Percentiles rank a stretch among this genome's conserved stretches.
phyloP scores from a whole-genome alignment of 2,329 filamentous ascomycete species.

The Cladobotryum protrusum region DNA sequence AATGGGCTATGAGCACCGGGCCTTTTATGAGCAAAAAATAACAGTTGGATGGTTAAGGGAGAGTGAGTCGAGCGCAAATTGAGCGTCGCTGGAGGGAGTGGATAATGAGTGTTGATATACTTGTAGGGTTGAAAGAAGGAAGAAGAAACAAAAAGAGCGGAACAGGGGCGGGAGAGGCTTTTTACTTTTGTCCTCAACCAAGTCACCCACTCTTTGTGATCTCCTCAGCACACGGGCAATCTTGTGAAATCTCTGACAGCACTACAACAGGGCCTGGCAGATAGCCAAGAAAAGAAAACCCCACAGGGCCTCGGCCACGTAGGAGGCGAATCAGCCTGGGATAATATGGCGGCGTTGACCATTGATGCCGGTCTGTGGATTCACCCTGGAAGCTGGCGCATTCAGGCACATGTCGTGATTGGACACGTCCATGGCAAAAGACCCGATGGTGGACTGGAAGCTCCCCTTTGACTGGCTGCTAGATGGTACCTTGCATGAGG shows the following conservation, averaged over 20 bases:
- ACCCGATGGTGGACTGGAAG: slow-evolving; percentile 11
- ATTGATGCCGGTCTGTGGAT: slow-evolving; percentile 9
- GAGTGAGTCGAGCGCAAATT: slow-evolving; percentile 1
- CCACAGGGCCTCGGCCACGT: background rate
- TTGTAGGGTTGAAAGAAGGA: background rate
- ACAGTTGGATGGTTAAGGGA: background rate
- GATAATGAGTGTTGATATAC: slow-evolving; percentile 2
- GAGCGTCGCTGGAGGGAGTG: slow-evolving; percentile 8
- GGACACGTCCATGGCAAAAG: slow-evolving; percentile 7
- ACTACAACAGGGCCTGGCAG: slow-evolving; percentile 5
- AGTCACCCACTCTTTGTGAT: slow-evolving; percentile 1
- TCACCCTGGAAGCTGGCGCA: slow-evolving; percentile 9
- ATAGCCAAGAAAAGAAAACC: background rate
- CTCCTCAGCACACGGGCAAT: background rate
- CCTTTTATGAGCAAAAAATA: background rate
- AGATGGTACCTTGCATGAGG: slow-evolving; percentile 15
- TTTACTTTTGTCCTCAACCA: background rate
- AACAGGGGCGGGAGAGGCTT: background rate
- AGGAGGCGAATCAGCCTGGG: background rate
- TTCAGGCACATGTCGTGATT: slow-evolving; percentile 19
- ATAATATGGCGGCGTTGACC: slow-evolving; percentile 10
- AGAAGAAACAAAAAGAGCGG: background rate
- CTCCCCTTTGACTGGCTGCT: slow-evolving; percentile 14
- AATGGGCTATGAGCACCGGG: slow-evolving; percentile 6
- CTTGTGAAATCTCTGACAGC: slow-evolving; percentile 12